Percentiles rank a stretch among this genome's conserved stretches.
Conservation (phyloP, 2,329 filamentous ascomycete species). For the Myriosclerotinia scirpicola region DNA sequence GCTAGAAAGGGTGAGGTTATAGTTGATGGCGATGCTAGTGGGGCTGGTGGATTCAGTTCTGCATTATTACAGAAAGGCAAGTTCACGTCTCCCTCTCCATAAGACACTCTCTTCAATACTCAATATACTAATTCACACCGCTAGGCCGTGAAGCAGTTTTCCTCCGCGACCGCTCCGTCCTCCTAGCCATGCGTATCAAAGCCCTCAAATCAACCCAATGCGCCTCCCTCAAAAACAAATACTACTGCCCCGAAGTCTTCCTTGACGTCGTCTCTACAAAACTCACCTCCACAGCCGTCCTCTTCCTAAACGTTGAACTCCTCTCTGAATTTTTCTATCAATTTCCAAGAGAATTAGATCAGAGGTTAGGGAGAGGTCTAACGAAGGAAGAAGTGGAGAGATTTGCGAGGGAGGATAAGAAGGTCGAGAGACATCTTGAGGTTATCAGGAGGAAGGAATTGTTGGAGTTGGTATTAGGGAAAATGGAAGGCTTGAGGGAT, state of each 20-base stretch:
- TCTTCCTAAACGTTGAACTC: conserved; percentile 96
- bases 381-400: conserved; percentile 78
- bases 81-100: conserved; percentile 36
- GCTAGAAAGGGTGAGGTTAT: conserved; percentile 82
- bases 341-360: conserved; percentile 89
- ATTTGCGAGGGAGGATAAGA: conserved; percentile 91
- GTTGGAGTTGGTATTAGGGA: conserved; percentile 86
- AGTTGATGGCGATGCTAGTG: conserved; percentile 79
- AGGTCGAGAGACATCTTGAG: conserved; percentile 84
- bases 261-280: conserved; percentile 96
- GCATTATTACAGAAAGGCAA: conserved; percentile 79
- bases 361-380: conserved; percentile 78
- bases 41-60: conserved; percentile 90
- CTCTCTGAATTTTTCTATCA: conserved; percentile 97
- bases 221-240: conserved; percentile 80
- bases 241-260: conserved; percentile 95
- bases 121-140: conserved; percentile 15
- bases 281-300: conserved; percentile 87
- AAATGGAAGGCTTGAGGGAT: conserved; percentile 89
- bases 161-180: conserved; percentile 84
- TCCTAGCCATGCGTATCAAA: conserved; percentile 84
- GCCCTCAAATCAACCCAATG: conserved; percentile 93
- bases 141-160: conserved; percentile 89
- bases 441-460: conserved; percentile 90
- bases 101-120: neutral